A percentile compares a stretch with the other conserved stretches of the same genome.
These are phyloP conservation scores for Akebia trifoliata DNA, from an alignment of 164 flowering plant species.

Conservation along the genomic window DNA sequence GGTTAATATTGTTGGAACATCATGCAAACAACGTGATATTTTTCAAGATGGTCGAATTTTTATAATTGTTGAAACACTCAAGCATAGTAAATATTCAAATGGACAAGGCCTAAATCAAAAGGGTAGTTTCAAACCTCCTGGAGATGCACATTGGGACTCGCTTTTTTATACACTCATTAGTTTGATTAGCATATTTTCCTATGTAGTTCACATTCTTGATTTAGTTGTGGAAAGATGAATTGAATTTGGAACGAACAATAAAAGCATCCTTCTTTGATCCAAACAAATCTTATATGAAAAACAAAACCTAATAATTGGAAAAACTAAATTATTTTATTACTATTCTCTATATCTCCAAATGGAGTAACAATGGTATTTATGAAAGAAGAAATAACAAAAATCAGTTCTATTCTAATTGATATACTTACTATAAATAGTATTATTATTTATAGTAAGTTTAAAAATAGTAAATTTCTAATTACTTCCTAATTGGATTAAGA, in stretches of 20 bases:
- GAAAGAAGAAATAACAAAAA: too few species aligned
- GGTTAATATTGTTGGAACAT: neutral
- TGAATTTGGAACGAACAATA: constrained; percentile 1
- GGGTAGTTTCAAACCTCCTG: constrained; percentile 1
- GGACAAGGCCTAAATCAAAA: constrained; percentile 8
- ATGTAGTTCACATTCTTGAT: constrained; percentile 3
- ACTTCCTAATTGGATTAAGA: too few species aligned
- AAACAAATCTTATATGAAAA: too few species aligned
- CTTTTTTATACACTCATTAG: neutral
- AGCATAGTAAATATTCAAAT: neutral
- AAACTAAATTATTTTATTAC: too few species aligned
- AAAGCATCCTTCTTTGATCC: too few species aligned
- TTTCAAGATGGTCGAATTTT: neutral
- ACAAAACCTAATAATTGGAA: too few species aligned
- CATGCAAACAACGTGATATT: neutral
- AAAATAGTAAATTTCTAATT: too few species aligned
- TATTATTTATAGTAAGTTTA: too few species aligned
- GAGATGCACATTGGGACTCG: constrained; percentile 12
- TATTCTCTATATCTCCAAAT: too few species aligned
- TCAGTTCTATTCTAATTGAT: too few species aligned
- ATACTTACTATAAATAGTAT: too few species aligned
- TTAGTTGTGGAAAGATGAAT: constrained; percentile 4
- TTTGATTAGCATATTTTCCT: constrained; percentile 3
- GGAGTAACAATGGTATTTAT: too few species aligned
- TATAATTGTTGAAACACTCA: neutral